Conservation (phyloP, 2,329 filamentous ascomycete species). For the Clarireedia sp. region DNA sequence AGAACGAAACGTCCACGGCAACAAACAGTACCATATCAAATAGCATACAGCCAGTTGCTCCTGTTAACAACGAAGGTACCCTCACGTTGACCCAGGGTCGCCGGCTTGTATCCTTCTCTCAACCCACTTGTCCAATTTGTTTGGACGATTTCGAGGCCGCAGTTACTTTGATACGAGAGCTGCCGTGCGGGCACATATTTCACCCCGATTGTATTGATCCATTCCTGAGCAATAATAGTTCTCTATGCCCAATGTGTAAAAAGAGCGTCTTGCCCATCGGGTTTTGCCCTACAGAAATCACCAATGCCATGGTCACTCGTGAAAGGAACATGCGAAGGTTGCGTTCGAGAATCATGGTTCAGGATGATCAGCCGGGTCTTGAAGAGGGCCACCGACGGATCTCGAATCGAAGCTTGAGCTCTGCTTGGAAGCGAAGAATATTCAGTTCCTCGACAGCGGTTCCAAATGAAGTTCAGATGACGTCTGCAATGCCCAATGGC, state of each 20-base stretch:
- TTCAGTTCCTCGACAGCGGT: not conserved
- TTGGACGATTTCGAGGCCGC: constrained; percentile 68
- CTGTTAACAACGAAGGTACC: not conserved
- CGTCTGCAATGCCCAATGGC: constrained; percentile 9
- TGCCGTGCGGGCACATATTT: constrained; percentile 88
- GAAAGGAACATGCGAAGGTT: constrained; percentile 59
- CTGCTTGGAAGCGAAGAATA: constrained; percentile 9
- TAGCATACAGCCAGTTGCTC: not conserved
- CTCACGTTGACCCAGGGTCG: constrained; percentile 4
- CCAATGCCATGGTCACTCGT: constrained; percentile 77
- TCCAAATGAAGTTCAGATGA: not conserved
- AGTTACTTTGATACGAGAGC: constrained; percentile 67
- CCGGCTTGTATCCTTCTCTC: constrained; percentile 47
- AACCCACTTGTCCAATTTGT: constrained; percentile 86
- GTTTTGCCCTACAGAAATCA: constrained; percentile 58
- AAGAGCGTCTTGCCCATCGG: constrained; percentile 66
- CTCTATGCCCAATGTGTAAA: constrained; percentile 87
- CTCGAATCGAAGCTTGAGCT: constrained; percentile 10
- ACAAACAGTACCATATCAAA: not conserved
- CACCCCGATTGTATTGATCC: constrained; percentile 87
- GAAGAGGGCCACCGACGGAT: constrained; percentile 9
- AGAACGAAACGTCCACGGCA: too few species aligned
- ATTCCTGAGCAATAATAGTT: constrained; percentile 71
- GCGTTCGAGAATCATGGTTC: constrained; percentile 18
- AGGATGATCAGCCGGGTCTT: constrained; percentile 12